These are phyloP conservation scores for Kwoniella sp. DNA, from an alignment of 768 basidiomycete genomes.

Conservation along the genomic window DNA sequence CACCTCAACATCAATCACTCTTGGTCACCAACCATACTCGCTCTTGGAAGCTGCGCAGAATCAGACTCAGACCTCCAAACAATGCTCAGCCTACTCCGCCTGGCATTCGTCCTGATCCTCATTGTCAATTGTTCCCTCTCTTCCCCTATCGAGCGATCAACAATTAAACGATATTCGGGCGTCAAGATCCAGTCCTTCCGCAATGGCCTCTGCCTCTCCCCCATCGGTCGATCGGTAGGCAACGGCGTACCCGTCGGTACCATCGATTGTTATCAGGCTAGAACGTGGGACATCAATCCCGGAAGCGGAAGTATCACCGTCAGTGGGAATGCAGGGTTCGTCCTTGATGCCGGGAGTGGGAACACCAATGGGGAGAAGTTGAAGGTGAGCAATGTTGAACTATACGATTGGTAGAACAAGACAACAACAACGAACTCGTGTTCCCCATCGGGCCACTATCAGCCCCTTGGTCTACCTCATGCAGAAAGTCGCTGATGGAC, in stretches of 20 bases:
- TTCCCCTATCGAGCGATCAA: conserved; percentile 5
- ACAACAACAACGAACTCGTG: too few relatives aligned
- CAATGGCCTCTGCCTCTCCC: conserved; percentile 2
- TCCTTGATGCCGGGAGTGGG: conserved; percentile 20
- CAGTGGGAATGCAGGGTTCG: conserved; percentile 10
- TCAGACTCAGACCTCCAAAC: too few relatives aligned
- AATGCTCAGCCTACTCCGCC: not conserved
- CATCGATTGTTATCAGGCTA: conserved; percentile 14
- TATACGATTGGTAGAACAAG: too few relatives aligned
- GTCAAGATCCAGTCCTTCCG: conserved; percentile 21
- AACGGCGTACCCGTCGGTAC: conserved; percentile 18
- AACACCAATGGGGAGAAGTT: conserved; percentile 11
- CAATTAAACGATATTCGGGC: conserved; percentile 18
- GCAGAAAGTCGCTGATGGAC: too few relatives aligned
- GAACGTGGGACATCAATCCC: conserved; percentile 25
- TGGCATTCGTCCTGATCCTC: not conserved
- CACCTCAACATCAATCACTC: too few relatives aligned
- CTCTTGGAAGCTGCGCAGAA: too few relatives aligned
- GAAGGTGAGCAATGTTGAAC: conserved; percentile 13
- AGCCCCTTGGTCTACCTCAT: too few relatives aligned
- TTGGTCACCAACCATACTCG: too few relatives aligned
- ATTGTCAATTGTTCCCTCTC: not conserved
- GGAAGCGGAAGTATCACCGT: conserved; percentile 21
- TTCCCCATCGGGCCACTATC: too few relatives aligned
- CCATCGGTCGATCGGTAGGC: conserved; percentile 4